Evolutionary conservation across 164 flowering plant genomes (phyloP), one percentile per base, ranked within the genome.

Genomic region (Tetrastigma voinierianum): DNA sequence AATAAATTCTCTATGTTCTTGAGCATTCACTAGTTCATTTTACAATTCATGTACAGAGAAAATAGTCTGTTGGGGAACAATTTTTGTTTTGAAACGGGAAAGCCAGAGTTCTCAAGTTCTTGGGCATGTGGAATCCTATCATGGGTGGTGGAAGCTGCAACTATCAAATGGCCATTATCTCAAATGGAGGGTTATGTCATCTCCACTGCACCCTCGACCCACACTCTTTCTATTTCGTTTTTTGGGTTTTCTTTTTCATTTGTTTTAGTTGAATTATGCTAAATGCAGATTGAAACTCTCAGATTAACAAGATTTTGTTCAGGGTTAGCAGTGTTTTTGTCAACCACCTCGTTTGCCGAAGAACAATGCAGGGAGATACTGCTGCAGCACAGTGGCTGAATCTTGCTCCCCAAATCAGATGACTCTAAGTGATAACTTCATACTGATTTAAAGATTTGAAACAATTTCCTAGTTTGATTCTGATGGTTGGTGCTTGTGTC

Each of bases 41-140:
- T 46, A 6, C 21, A 47, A 19, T 10, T 46, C 18, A 11, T 40
- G 4, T n/a, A 5, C 19, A 14, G 10, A 46, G n/a, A n/a, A 4
- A 45, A 13, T 40, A 9, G 46, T 44, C 11, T 46, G 15, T 61
- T 61, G 14, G 2, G 2, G 16, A 51, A 63, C 46, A 49, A 12
- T 24, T 15, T 20, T n/a, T 10, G 21, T 49, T 49, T n/a, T 49
- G 58, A 59, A 73, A 67, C 84, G 78, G 83, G 87, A 81, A 67
- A 83, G 72, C 71, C n/a, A n/a, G 79, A 81, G 72, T 0, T 83
- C 75, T 82, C 14, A 82, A 80, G 54, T 82, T 82, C 67, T 66
- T 83, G 70, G 82, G 86, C 0, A 83, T 83, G 87, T 83, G 87
- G 87, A 83, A 83, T 61, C 87, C 80, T 83, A 10, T 83, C 87